A percentile compares a stretch with the other conserved stretches of the same genome.
Evolutionary conservation across 352 stramenopile species (phyloP).

Genomic region (Globisporangium nagaii): DNA sequence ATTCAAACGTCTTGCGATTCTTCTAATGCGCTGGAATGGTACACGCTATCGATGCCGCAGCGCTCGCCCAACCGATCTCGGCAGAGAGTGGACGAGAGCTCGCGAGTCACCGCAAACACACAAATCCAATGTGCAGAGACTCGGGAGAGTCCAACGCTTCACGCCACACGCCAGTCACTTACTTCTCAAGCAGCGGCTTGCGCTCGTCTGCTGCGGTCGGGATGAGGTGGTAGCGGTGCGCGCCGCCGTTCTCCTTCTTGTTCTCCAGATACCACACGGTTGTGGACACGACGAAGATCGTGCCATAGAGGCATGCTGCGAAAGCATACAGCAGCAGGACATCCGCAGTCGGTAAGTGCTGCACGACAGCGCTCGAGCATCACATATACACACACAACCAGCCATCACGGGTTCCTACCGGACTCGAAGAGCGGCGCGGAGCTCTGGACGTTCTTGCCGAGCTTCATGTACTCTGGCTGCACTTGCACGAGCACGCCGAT

Average conservation of each 20-base stretch:
- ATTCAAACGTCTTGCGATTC: conserved; percentile 3
- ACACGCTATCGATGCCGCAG: neutral
- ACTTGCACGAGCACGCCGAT: conserved; percentile 66
- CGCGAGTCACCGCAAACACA: no score
- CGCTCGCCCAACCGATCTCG: neutral
- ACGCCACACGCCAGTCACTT: conserved; percentile 7
- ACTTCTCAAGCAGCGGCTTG: conserved; percentile 57
- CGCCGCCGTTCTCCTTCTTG: conserved; percentile 33
- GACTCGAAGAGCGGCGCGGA: conserved; percentile 67
- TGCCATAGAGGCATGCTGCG: conserved; percentile 61
- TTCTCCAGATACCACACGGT: conserved; percentile 66
- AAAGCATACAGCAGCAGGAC: no score
- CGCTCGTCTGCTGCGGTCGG: conserved; percentile 46
- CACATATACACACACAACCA: neutral
- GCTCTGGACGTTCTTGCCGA: conserved; percentile 60
- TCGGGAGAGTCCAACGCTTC: neutral
- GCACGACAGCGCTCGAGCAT: no score
- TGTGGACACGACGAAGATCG: conserved; percentile 64
- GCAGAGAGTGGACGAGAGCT: neutral
- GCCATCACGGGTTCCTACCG: conserved; percentile 10
- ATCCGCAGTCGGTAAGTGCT: no score
- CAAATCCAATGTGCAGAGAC: conserved; percentile 1
- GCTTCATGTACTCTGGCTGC: conserved; percentile 84
- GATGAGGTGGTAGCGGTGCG: conserved; percentile 38
- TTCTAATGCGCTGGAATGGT: neutral